These are phyloP conservation scores for Massospora cicadina DNA, from an alignment of 371 early-diverging fungal genomes.

Conservation along the genomic window DNA sequence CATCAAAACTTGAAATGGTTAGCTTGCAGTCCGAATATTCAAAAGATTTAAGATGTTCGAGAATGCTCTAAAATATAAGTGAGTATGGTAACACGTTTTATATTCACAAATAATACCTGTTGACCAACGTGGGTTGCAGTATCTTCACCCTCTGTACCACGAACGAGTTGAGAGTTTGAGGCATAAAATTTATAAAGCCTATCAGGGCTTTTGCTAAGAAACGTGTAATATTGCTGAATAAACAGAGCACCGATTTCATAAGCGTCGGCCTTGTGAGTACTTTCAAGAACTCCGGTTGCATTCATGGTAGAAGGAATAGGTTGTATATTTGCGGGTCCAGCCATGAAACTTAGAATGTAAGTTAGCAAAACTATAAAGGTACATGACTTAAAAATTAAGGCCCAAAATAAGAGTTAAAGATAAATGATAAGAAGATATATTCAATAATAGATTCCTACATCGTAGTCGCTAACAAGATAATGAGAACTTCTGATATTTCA, in stretches of 20 bases:
- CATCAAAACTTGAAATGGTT: slow-evolving; percentile 73
- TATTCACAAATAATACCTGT: too few species aligned
- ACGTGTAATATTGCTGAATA: slow-evolving; percentile 89
- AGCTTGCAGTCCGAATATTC: slow-evolving; percentile 71
- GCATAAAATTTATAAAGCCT: slow-evolving; percentile 77
- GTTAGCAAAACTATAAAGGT: too few species aligned
- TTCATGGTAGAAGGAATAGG: background rate
- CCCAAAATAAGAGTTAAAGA: too few species aligned
- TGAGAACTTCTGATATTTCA: too few species aligned
- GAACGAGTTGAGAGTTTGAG: slow-evolving; percentile 53
- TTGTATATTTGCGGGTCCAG: background rate
- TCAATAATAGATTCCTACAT: too few species aligned
- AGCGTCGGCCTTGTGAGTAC: background rate
- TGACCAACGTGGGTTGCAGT: slow-evolving; percentile 41
- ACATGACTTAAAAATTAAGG: too few species aligned
- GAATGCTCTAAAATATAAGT: slow-evolving; percentile 42
- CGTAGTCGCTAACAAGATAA: too few species aligned
- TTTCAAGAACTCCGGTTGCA: background rate
- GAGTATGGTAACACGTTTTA: background rate
- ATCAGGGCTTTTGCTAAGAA: slow-evolving; percentile 68
- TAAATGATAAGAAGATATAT: too few species aligned
- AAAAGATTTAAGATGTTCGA: slow-evolving; percentile 45
- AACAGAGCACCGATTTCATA: slow-evolving; percentile 80
- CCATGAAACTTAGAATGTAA: background rate
- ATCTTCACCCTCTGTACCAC: slow-evolving; percentile 68